phyloP scores from a whole-genome alignment of 768 basidiomycete genomes.

The Glaciozyma martinii region DNA sequence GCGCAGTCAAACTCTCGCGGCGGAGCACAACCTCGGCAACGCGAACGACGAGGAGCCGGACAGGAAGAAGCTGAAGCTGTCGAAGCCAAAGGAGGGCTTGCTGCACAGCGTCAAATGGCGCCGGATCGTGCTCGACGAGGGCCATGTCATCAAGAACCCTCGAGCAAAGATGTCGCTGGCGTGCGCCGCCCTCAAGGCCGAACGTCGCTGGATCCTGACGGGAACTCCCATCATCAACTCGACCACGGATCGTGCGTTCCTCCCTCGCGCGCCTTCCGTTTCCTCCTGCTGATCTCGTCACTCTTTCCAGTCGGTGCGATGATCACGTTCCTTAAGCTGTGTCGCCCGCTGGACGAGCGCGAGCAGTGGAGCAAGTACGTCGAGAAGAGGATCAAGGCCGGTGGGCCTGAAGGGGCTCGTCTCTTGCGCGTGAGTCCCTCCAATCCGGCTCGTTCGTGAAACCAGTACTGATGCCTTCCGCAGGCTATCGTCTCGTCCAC shows the following conservation, averaged over 20 bases:
- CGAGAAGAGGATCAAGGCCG: constrained; percentile 10
- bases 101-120: constrained; percentile 74
- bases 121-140: constrained; percentile 80
- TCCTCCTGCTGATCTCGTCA: not conserved
- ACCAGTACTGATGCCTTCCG: not conserved
- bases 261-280: constrained; percentile 40
- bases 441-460: no score
- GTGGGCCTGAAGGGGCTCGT: not conserved
- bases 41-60: not conserved
- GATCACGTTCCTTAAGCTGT: constrained; percentile 74
- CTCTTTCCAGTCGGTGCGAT: constrained; percentile 57
- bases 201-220: constrained; percentile 43
- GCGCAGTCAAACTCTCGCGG: constrained; percentile 26
- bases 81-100: constrained; percentile 47
- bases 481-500: constrained; percentile 38
- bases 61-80: constrained; percentile 49
- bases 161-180: constrained; percentile 74
- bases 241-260: constrained; percentile 56
- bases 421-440: constrained; percentile 8
- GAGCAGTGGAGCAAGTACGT: constrained; percentile 73
- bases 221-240: constrained; percentile 72
- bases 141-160: constrained; percentile 75
- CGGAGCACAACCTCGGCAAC: constrained; percentile 52
- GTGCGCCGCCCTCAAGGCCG: constrained; percentile 53
- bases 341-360: constrained; percentile 69